phyloP scores from a whole-genome alignment of 306 rosid species.

The Trifolium pratense region DNA sequence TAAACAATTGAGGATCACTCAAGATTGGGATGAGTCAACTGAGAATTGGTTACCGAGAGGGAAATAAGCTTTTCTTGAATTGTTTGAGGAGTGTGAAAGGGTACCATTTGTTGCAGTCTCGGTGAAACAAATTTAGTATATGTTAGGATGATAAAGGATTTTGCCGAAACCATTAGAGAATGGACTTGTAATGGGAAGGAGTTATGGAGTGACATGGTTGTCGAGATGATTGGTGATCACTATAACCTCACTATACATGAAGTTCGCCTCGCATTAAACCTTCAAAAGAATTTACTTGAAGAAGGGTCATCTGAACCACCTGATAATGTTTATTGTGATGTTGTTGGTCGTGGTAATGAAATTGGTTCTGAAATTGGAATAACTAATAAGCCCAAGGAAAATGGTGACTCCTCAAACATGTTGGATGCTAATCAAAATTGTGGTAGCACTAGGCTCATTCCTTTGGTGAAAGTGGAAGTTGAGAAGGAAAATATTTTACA shows the following conservation, averaged over 20 bases:
- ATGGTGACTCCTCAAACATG: slow-evolving; percentile 3
- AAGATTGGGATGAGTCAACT: slow-evolving; percentile 70
- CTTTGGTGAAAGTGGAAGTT: slow-evolving; percentile 27
- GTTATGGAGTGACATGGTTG: slow-evolving; percentile 65
- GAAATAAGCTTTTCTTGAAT: slow-evolving; percentile 71
- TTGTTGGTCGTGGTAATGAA: neutral
- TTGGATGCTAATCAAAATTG: slow-evolving; percentile 33
- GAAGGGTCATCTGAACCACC: slow-evolving; percentile 43
- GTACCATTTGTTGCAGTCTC: slow-evolving; percentile 56
- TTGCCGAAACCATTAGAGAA: slow-evolving; percentile 53
- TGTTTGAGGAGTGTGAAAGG: slow-evolving; percentile 62
- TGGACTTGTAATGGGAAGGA: slow-evolving; percentile 66
- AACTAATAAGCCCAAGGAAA: slow-evolving; percentile 20
- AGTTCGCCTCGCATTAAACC: slow-evolving; percentile 41
- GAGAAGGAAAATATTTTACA: slow-evolving; percentile 35
- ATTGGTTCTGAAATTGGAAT: slow-evolving; percentile 32
- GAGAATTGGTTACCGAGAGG: slow-evolving; percentile 68
- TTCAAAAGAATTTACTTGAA: slow-evolving; percentile 40
- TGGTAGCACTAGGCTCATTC: slow-evolving; percentile 1
- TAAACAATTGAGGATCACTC: slow-evolving; percentile 57
- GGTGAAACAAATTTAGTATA: slow-evolving; percentile 82
- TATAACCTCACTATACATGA: slow-evolving; percentile 46
- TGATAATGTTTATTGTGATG: slow-evolving; percentile 35
- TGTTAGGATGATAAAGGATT: slow-evolving; percentile 51
- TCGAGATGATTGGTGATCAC: slow-evolving; percentile 61